Evolutionary conservation across 768 basidiomycete species (phyloP).

Genomic region (Scleroderma bovista): DNA sequence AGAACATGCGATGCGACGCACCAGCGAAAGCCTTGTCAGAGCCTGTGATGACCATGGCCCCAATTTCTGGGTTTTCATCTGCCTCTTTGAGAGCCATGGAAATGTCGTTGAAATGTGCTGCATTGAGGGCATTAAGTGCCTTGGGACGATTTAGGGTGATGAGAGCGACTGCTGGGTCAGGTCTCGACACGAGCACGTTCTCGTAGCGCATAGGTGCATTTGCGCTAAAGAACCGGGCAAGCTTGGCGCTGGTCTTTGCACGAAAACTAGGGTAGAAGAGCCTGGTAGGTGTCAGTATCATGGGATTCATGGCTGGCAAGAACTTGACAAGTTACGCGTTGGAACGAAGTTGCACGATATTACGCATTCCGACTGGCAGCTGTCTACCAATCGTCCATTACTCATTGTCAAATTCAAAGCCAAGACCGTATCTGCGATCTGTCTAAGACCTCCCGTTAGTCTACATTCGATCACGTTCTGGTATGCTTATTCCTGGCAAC

Average conservation of each 20-base stretch:
- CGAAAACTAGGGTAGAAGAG: constrained; percentile 4
- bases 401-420: too few relatives aligned
- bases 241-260: constrained; percentile 1
- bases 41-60: constrained; percentile 89
- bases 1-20: constrained; percentile 27
- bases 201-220: constrained; percentile 41
- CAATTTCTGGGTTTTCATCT: constrained; percentile 64
- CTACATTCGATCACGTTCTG: too few relatives aligned
- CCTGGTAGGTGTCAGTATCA: constrained; percentile 11
- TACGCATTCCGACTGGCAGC: too few relatives aligned
- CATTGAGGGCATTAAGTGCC: constrained; percentile 81
- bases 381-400: too few relatives aligned
- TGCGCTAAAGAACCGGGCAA: constrained; percentile 21
- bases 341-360: too few relatives aligned
- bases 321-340: too few relatives aligned
- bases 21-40: constrained; percentile 93
- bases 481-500: too few relatives aligned
- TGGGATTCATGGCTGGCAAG: too few relatives aligned
- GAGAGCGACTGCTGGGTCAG: constrained; percentile 65
- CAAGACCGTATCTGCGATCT: too few relatives aligned
- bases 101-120: constrained; percentile 75
- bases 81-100: constrained; percentile 69
- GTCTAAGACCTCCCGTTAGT: too few relatives aligned
- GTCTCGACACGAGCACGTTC: constrained; percentile 63
- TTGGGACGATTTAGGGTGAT: constrained; percentile 88